Conservation (phyloP, 305 asterid species). For the Stenogyne calaminthoides region DNA sequence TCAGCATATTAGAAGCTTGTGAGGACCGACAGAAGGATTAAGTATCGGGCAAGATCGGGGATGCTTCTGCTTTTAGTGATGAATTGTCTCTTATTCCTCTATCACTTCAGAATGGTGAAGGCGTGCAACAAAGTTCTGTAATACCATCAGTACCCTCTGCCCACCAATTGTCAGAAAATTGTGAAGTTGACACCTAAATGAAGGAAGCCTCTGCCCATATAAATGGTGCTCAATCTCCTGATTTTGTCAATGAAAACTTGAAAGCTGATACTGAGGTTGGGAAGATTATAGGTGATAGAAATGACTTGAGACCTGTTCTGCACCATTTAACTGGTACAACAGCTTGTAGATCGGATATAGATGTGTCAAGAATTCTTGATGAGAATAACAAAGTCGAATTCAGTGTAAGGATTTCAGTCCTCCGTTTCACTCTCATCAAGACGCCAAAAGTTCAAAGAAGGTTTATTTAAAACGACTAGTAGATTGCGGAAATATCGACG, state of each 20-base stretch:
- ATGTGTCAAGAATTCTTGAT: constrained; percentile 48
- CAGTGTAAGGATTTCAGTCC: constrained; percentile 47
- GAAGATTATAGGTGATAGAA: constrained; percentile 48
- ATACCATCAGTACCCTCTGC: constrained; percentile 58
- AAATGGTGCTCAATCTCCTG: constrained; percentile 49
- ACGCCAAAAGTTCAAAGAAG: constrained; percentile 68
- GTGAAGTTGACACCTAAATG: constrained; percentile 57
- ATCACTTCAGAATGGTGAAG: constrained; percentile 56
- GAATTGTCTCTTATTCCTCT: constrained; percentile 64
- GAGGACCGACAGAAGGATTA: constrained; percentile 57
- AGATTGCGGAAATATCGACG: constrained; percentile 54
- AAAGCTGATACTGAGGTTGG: constrained; percentile 53
- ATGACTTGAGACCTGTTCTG: constrained; percentile 54
- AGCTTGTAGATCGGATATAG: constrained; percentile 43
- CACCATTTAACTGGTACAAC: constrained; percentile 52
- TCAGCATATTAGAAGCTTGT: constrained; percentile 71
- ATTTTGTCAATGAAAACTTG: constrained; percentile 46
- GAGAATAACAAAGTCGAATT: constrained; percentile 48
- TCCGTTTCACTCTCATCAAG: constrained; percentile 52
- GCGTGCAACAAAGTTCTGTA: constrained; percentile 53
- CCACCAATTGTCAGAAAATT: constrained; percentile 49
- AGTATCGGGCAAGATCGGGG: constrained; percentile 76
- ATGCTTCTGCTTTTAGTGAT: constrained; percentile 45
- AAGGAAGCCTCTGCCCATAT: constrained; percentile 56
- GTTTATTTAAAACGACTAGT: constrained; percentile 59